Conservation (phyloP, 2,329 filamentous ascomycete genomes). For the Metarhizium robertsii region DNA sequence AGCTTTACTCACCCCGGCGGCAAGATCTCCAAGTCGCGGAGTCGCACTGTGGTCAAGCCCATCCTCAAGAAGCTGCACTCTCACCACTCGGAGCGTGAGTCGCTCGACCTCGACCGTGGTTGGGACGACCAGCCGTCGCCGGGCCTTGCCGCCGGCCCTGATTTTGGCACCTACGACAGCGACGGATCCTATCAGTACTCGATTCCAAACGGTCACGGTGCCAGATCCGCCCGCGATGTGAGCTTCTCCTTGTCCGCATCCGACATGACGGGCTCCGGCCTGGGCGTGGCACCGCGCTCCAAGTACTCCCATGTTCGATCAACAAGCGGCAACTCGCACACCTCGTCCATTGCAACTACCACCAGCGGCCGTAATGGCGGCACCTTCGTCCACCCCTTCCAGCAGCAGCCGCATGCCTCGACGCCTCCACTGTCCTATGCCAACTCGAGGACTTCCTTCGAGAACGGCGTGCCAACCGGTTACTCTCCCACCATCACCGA, state of each 20-base stretch:
- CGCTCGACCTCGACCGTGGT: conserved; percentile 50
- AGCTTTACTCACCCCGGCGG: conserved; percentile 9
- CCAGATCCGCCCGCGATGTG: conserved; percentile 27
- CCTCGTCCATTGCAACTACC: conserved; percentile 41
- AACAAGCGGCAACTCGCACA: conserved; percentile 48
- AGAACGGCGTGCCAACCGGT: conserved; percentile 23
- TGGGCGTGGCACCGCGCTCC: conserved; percentile 1
- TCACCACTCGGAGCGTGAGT: conserved; percentile 43
- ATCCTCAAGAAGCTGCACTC: conserved; percentile 49
- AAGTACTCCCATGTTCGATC: conserved; percentile 49
- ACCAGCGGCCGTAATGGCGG: conserved; percentile 38
- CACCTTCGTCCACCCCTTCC: conserved; percentile 54
- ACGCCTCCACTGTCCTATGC: conserved; percentile 51
- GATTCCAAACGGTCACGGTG: conserved; percentile 5
- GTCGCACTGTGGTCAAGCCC: conserved; percentile 45
- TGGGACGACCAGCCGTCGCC: conserved; percentile 42
- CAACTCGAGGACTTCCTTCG: conserved; percentile 44
- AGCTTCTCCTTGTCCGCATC: conserved; percentile 34
- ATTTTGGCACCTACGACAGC: conserved; percentile 18
- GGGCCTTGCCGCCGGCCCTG: conserved; percentile 5
- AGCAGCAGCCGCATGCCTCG: conserved; percentile 52
- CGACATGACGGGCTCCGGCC: conserved; percentile 18
- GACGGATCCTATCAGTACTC: conserved; percentile 14
- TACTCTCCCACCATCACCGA: conserved; percentile 48
- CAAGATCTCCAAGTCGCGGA: conserved; percentile 34